Base-by-base conservation (phyloP, 2,329 filamentous ascomycete species). In the Diaporthe longicolla region DNA sequence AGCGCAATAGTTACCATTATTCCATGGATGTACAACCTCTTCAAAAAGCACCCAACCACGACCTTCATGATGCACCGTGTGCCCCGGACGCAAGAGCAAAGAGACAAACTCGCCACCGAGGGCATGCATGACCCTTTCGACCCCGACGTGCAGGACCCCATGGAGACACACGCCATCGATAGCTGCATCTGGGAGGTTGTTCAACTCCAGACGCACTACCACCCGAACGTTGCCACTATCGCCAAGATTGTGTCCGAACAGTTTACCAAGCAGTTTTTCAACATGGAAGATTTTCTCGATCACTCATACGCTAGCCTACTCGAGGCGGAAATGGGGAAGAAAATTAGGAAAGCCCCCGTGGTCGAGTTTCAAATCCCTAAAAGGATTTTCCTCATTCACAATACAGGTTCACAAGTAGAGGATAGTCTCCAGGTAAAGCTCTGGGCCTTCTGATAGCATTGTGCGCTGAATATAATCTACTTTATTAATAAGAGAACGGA, bases 61-160 rank as follows among this genome's bases (percentile, higher is more conserved):
- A 97, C 96, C 0, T 98, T 98, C 80, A 97, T 99, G 95, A 90
- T 99, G 77, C 97, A 99, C 82, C 92, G 97, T 71, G 91, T 91
- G 74, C 86, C 89, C 50, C 88, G 87, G 63, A 90, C 91, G 55
- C 81, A 87, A 1, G 89, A 91, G 70, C 84, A 86, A 66, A 90
- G 89, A 78, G 88, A 89, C 70, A 79, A 87, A 68, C 84, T 95
- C 29, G 89, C 93, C 78, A 87, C 89, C 40, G 83, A 89, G 70
- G 90, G 91, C 5, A 82, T 89, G 68, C 82, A 84, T 35, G 97
- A 99, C 79, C 93, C 94, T 0, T 99, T 98, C 81, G 82, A 93
- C 73, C 88, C 92, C 69, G 85, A 90, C 7, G 94, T 98, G 83
- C 79, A 86, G 37, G 94, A 99, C 77, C 97, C 97, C 0, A 94